A percentile compares a stretch with the other conserved stretches of the same genome.
Evolutionary conservation across 1,139 yeast genomes (phyloP).

Genomic region (Debaryomyces sp.): DNA sequence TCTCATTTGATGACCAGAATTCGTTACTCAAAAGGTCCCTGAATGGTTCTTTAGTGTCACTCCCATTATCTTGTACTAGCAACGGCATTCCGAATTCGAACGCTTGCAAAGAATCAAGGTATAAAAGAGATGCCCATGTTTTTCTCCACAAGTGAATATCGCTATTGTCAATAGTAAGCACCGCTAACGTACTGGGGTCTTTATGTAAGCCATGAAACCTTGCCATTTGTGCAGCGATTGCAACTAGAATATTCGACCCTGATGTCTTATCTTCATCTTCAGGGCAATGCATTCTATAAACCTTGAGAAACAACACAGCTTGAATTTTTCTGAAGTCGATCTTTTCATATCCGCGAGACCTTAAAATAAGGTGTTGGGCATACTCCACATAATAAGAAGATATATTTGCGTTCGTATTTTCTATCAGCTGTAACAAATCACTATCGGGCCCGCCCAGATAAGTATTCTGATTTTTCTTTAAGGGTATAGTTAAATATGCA

Average conservation of each 20-base stretch:
- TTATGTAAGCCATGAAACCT: conserved; percentile 55
- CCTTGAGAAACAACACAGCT: conserved; percentile 47
- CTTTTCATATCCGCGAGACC: conserved; percentile 31
- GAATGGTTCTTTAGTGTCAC: background rate
- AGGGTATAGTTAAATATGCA: conserved; percentile 17
- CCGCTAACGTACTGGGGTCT: conserved; percentile 51
- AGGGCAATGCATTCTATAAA: conserved; percentile 52
- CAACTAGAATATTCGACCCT: conserved; percentile 6
- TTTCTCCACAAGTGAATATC: conserved; percentile 43
- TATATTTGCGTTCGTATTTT: conserved; percentile 1
- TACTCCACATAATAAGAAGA: conserved; percentile 11
- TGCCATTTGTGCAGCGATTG: conserved; percentile 44
- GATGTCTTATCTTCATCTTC: conserved; percentile 37
- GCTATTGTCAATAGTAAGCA: conserved; percentile 25
- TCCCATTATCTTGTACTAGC: background rate
- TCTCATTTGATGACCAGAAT: background rate
- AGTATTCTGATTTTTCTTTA: conserved; percentile 12
- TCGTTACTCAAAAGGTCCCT: background rate
- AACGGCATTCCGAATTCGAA: conserved; percentile 36
- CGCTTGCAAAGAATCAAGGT: conserved; percentile 45
- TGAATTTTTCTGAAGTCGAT: conserved; percentile 48
- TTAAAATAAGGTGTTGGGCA: conserved; percentile 13
- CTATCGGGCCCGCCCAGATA: conserved; percentile 1
- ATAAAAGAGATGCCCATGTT: conserved; percentile 45
- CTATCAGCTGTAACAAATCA: conserved; percentile 3